A percentile compares a stretch with the other conserved stretches of the same genome.
These are phyloP conservation scores for Suillus cothurnatus DNA, from an alignment of 768 basidiomycete genomes.

Conservation along the genomic window DNA sequence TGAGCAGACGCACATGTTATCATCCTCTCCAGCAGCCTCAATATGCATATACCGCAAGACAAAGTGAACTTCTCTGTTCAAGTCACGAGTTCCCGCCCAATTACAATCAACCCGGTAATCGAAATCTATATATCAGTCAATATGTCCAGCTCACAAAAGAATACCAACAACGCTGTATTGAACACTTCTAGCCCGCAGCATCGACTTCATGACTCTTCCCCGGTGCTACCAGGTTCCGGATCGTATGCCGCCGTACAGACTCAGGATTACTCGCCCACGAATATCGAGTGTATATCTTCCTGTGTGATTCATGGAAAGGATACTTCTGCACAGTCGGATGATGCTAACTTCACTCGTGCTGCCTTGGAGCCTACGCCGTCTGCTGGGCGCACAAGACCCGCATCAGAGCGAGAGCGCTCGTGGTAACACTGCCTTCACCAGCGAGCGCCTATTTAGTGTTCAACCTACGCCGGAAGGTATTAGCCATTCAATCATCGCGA, in stretches of 20 bases:
- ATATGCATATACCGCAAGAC: background rate
- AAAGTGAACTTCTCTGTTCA: background rate
- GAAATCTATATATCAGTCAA: background rate
- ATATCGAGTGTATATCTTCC: constrained; percentile 35
- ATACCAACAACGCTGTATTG: constrained; percentile 10
- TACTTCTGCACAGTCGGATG: background rate
- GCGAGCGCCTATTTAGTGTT: constrained; percentile 39
- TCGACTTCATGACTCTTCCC: constrained; percentile 49
- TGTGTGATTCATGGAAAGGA: background rate
- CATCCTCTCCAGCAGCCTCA: background rate
- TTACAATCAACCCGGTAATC: background rate
- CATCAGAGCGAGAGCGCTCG: background rate
- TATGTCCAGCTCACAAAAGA: constrained; percentile 14
- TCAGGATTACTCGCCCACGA: constrained; percentile 42
- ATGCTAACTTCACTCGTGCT: background rate
- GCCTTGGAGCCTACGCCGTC: background rate
- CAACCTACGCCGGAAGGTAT: constrained; percentile 37
- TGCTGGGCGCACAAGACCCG: background rate
- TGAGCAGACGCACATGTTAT: background rate
- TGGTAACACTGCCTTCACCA: constrained; percentile 30
- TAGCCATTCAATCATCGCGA: constrained; percentile 1
- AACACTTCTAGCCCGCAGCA: constrained; percentile 34
- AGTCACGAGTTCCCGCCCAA: background rate
- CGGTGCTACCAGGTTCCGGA: constrained; percentile 48
- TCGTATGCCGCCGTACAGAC: constrained; percentile 26